A percentile compares a stretch with the other conserved stretches of the same genome.
phyloP scores from a whole-genome alignment of 2,329 filamentous ascomycete species.

The Penicillium oxalicum region DNA sequence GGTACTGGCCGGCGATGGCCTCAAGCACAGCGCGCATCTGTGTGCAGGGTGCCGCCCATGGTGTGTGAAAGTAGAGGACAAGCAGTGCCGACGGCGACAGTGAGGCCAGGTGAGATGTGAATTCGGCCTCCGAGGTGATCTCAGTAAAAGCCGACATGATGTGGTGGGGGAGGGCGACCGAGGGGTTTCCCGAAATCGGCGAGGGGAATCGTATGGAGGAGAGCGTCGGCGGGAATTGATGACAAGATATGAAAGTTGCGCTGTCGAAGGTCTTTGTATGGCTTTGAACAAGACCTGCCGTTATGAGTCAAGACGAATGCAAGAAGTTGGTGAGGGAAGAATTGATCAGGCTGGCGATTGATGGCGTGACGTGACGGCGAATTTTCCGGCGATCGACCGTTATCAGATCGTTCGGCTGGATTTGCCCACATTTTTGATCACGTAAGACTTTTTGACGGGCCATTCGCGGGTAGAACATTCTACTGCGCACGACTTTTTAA shows the following conservation, averaged over 20 bases:
- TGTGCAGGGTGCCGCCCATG: constrained; percentile 92
- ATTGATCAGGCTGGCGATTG: constrained; percentile 16
- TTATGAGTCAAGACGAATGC: not conserved
- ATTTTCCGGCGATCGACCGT: constrained; percentile 20
- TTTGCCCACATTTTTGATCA: no score
- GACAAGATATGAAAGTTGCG: no score
- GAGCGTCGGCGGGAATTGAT: not conserved
- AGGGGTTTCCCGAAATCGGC: not conserved
- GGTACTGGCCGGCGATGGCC: constrained; percentile 81
- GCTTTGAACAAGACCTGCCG: not conserved
- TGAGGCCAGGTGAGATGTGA: constrained; percentile 61
- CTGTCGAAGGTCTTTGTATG: not conserved
- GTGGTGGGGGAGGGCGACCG: constrained; percentile 1
- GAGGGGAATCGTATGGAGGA: not conserved
- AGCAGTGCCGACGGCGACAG: constrained; percentile 66
- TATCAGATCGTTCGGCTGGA: constrained; percentile 27
- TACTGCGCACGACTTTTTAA: no score
- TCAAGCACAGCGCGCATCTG: constrained; percentile 86
- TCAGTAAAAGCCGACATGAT: constrained; percentile 72
- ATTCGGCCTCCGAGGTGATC: constrained; percentile 67
- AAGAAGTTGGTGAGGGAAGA: not conserved
- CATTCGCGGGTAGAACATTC: no score
- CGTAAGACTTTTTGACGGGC: no score
- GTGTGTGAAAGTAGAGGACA: constrained; percentile 89
- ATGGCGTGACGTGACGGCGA: constrained; percentile 21